Percentiles rank a stretch among this genome's conserved stretches.
Evolutionary conservation across 2,329 filamentous ascomycete species (phyloP).

Genomic region (Tolypocladium tundrense): DNA sequence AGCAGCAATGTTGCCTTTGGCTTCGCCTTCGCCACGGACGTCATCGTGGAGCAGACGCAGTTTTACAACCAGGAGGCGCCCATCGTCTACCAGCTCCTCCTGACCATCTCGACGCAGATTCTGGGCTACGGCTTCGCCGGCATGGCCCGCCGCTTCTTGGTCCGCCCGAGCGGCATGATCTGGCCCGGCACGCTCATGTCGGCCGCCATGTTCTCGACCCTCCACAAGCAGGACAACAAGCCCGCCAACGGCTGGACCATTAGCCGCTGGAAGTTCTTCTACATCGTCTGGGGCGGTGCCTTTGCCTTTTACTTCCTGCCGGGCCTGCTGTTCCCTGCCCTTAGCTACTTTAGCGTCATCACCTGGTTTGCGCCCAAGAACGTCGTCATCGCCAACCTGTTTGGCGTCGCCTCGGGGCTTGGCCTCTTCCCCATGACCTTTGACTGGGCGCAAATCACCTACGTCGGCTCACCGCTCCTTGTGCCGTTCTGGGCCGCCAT

Average conservation of each 20-base stretch:
- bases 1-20: slow-evolving; percentile 85
- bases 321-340: slow-evolving; percentile 68
- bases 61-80: slow-evolving; percentile 78
- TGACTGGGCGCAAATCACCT: slow-evolving; percentile 84
- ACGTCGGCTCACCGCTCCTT: slow-evolving; percentile 75
- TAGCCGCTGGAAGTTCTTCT: slow-evolving; percentile 76
- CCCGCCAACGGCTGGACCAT: slow-evolving; percentile 74
- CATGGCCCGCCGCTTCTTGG: slow-evolving; percentile 68
- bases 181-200: slow-evolving; percentile 86
- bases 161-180: slow-evolving; percentile 80
- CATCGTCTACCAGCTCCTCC: slow-evolving; percentile 68
- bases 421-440: slow-evolving; percentile 80
- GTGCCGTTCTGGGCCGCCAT: slow-evolving; percentile 81
- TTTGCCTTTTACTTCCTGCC: slow-evolving; percentile 81
- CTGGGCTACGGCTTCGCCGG: slow-evolving; percentile 81
- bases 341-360: slow-evolving; percentile 82
- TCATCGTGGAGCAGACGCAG: slow-evolving; percentile 81
- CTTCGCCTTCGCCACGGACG: slow-evolving; percentile 81
- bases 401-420: slow-evolving; percentile 75
- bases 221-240: slow-evolving; percentile 78
- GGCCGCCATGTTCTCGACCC: slow-evolving; percentile 77
- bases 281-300: slow-evolving; percentile 57
- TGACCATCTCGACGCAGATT: slow-evolving; percentile 79
- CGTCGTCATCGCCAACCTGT: slow-evolving; percentile 77
- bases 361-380: slow-evolving; percentile 84